phyloP scores from a whole-genome alignment of 192 early-diverging fungal species.

The Oehlia diaphana region DNA sequence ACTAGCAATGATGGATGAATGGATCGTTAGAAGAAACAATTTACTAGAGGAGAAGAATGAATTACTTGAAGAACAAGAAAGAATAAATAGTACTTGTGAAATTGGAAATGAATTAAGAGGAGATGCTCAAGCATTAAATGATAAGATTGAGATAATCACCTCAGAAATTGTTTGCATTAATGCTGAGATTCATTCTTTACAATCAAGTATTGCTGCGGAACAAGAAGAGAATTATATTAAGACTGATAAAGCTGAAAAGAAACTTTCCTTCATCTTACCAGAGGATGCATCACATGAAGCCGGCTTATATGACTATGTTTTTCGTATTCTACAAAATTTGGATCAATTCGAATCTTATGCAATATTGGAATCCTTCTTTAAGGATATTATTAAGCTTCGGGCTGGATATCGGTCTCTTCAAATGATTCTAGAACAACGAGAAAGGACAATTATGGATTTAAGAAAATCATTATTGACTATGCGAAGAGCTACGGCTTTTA shows the following conservation, averaged over 20 bases:
- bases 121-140: background rate
- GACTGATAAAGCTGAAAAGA: slow-evolving; percentile 24
- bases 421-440: slow-evolving; percentile 46
- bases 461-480: background rate
- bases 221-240: too few species aligned
- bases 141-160: too few species aligned
- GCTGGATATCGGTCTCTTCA: slow-evolving; percentile 34
- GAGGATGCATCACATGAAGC: slow-evolving; percentile 44
- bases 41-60: slow-evolving; percentile 18
- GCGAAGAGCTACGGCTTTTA: too few species aligned
- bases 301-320: slow-evolving; percentile 51
- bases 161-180: too few species aligned
- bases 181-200: slow-evolving; percentile 32
- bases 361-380: slow-evolving; percentile 54
- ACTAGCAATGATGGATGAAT: slow-evolving; percentile 54
- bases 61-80: too few species aligned
- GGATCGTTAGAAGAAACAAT: slow-evolving; percentile 48
- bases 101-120: slow-evolving; percentile 12
- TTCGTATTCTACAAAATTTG: slow-evolving; percentile 50
- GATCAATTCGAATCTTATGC: slow-evolving; percentile 48
- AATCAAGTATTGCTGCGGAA: slow-evolving; percentile 24
- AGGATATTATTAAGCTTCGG: slow-evolving; percentile 56
- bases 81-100: too few species aligned
- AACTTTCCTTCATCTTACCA: slow-evolving; percentile 38
- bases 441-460: slow-evolving; percentile 53